Base-by-base conservation (phyloP, 2,329 filamentous ascomycete species). In the Neoarthrinium moseri region DNA sequence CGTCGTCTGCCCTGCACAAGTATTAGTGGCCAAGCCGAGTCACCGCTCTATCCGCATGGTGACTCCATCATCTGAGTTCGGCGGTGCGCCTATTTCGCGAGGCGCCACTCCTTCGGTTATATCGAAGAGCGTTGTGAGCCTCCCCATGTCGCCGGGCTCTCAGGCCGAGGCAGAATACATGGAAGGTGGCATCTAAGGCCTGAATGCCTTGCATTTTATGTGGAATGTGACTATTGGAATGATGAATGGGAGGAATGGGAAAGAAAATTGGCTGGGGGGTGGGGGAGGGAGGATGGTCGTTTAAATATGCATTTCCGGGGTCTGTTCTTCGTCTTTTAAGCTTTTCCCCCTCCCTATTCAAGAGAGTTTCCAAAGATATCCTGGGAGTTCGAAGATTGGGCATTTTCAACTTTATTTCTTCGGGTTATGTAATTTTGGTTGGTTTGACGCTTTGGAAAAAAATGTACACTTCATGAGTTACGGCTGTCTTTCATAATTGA, bases 1-100 rank as follows among this genome's bases (percentile, higher is more conserved):
- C 53, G 91, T 97, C 37, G 90, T 99, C 35, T 95, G 87, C 62
- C 92, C 92, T 8, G 94, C 95, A 6, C 92, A 97, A 67, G 94
- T 99, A 27, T 80, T 97, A 50, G 81, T 96, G 34, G 87, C 86
- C 56, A 64, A 70, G 58, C 65, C 77, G 45, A 64, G 67, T 38
- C 64, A 63, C 35, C 56, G 57, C 26, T 58, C 55, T 30, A 58
- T 63, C 39, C 61, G 70, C 36, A 61, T 70, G 55, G 57, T 69
- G 37, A 74, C 74, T 27, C 74, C 75, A 5, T 72, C 70, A 8
- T 80, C 77, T 46, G 79, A 82, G 10, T 69, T 69, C 11, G 77
- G 78, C 46, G 75, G 74, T 36, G 72, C 60, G 20, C 65, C 68
- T 17, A 47, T 69, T 3, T 55, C 64, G 4, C 50, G 61, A 17